Evolutionary conservation across 2,329 filamentous ascomycete species (phyloP), one percentile per base, ranked within the genome.

Genomic region (Ascochyta lentis): DNA sequence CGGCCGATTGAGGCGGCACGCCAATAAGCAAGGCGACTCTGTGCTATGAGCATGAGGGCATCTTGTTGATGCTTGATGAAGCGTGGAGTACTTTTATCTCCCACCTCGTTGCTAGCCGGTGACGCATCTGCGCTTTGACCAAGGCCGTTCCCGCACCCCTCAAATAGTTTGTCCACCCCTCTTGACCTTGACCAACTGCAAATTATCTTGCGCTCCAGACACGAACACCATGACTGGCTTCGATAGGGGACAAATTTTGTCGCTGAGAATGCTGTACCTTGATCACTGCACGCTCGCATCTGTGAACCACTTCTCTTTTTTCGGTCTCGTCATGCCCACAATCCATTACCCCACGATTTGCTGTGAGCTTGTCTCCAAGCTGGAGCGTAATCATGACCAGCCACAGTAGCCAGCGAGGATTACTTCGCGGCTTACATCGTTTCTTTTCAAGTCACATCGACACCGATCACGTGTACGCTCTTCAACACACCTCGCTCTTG

Each of bases 11-110:
- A 42, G 19, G 23, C 39, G 38, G 26, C 41, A 41, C 49, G 61
- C 59, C 61, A 54, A 41, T 38, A 59, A 49, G 55, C 60, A 59
- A 64, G 41, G 49, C 56, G 61, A 59, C 54, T 65, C 10, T 56
- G 62, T 47, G 57, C 65, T 67, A 68, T 52, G 38, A 67, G 67
- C 72, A 74, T 74, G 61, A 61, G 66, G 55, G 59, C 71, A 73
- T 74, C 40, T 50, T 62, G 54, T 48, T 34, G 46, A 51, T 63
- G 57, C 23, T 26, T 26, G 41, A 16, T 22, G 42, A 49, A 45
- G 13, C 15, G 35, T 26, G 13, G 45, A 34, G n/a, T 34, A 58
- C 50, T 60, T 65, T 67, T 62, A 55, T 63, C 24, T 56, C 23
- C 13, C 45, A 19, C 35, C 37, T 63, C 65, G 64, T 48, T 49